These are phyloP conservation scores for Starmera amethionina DNA, from an alignment of 805 yeast species.

Conservation along the genomic window DNA sequence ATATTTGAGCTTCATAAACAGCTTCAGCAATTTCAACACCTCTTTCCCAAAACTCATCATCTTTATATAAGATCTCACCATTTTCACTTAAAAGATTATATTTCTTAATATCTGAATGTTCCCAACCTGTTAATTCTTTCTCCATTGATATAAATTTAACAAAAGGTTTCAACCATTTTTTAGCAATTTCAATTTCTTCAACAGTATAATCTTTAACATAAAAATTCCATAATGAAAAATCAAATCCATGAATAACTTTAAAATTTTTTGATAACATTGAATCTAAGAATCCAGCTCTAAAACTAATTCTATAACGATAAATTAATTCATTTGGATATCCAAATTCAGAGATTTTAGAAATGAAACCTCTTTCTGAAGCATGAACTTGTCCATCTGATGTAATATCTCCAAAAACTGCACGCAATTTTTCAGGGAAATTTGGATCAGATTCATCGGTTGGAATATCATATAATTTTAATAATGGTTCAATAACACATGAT, in stretches of 20 bases:
- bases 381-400: conserved; percentile 30
- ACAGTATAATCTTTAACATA: conserved; percentile 15
- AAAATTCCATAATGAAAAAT: conserved; percentile 26
- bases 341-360: conserved; percentile 18
- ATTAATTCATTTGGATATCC: conserved; percentile 20
- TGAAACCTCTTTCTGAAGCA: conserved; percentile 26
- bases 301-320: conserved; percentile 23
- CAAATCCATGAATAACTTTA: conserved; percentile 29
- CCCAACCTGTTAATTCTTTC: conserved; percentile 22
- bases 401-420: conserved; percentile 23
- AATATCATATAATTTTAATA: conserved; percentile 16
- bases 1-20: conserved; percentile 17
- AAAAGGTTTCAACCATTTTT: conserved; percentile 22
- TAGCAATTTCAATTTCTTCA: conserved; percentile 16
- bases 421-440: conserved; percentile 11
- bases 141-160: conserved; percentile 19
- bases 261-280: conserved; percentile 11
- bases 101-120: conserved; percentile 14
- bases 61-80: conserved; percentile 19
- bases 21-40: conserved; percentile 24
- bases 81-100: conserved; percentile 20
- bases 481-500: conserved; percentile 15
- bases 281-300: conserved; percentile 18
- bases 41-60: conserved; percentile 28
- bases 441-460: conserved; percentile 8